Evolutionary conservation across 169 alveolate species (phyloP), one percentile per base, ranked within the genome.

Genomic region (Plasmodium billcollinsi): DNA sequence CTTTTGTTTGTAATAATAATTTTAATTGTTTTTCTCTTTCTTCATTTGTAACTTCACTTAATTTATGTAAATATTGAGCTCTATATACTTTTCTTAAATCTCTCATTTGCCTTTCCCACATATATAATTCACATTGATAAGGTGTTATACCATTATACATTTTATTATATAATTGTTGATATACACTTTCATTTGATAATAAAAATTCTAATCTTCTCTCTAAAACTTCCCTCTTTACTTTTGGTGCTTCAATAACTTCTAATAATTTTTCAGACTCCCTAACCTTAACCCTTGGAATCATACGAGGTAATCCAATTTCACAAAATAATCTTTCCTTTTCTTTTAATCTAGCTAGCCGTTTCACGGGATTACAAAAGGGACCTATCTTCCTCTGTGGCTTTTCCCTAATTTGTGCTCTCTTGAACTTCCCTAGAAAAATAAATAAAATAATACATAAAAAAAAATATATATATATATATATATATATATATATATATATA

Each of bases 91-190:
- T 91, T 33, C 97, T 83, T 24, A 95, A 29, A 63, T 95, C 97
- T 43, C 94, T 70, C 97, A 95, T 92, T 91, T 95, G 97, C 21
- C 97, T 90, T 89, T 95, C 97, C 97, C 97, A 95, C 96, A 94
- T 93, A 80, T 85, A 95, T 39, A 95, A 88, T 66, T 95, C 97
- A 20, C 97, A 95, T 75, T 89, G 95, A 70, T 94, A 95, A 4
- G 97, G 97, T n/a, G 97, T 95, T 43, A 95, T 78, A 1, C 97
- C 97, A 59, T 89, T 91, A 63, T 95, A 89, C 86, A 94, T 88
- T 75, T 94, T 94, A 56, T 96, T 96, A 59, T 85, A 86, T 75
- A 89, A 58, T 76, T 95, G 97, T 74, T 95, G 97, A 47, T 93
- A 93, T 47, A 88, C 93, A 49, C 97, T 96, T 67, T 88, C 91